Base-by-base conservation (phyloP, 148 eudicot genomes). In the Fallopia convolvulus region DNA sequence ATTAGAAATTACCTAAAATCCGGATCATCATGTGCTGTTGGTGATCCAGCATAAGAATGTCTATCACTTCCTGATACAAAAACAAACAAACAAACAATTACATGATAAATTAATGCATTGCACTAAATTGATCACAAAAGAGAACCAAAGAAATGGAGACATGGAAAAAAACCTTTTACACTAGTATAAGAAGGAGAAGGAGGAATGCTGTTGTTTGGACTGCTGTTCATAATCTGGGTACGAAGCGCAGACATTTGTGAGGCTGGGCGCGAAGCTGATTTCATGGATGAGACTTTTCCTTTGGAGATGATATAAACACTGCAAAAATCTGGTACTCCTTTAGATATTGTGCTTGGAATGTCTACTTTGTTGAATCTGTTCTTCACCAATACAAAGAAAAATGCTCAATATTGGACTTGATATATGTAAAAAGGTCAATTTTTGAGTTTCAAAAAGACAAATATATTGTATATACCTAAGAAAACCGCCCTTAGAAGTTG, bases 261-360 rank as follows among this genome's bases (percentile, higher is more conserved):
- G 3, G 97, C 86, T 1, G 84, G 85, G 32, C 97, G 90, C 6
- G 90, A 79, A 40, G 99, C 87, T 21, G 90, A 78, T 78, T 85
- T 70, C 30, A 88, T 84, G 33, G 83, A 78, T 52, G 89, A 82
- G 58, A 92, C 87, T 83, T 91, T 94, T 6, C 90, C 92, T 82
- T 92, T 92, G 52, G 89, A 83, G 75, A 94, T 88, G 7, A 85
- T 81, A 79, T 90, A 94, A 12, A 91, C 83, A 0, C 89, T 87
- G 81, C 99, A 94, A 77, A 92, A 94, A 55, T 94, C 97, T 32
- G 99, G 96, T 6, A 84, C 89, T 33, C 83, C 82, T 84, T 90
- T 94, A 20, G 81, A 42, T 40, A 94, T 87, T 20, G 79, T 66
- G 66, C 79, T 81, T 23, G 99, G 92, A 53, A 85, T 82, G 82